Evolutionary conservation across 2,329 filamentous ascomycete species (phyloP).

Genomic region (Whalleya microplaca): DNA sequence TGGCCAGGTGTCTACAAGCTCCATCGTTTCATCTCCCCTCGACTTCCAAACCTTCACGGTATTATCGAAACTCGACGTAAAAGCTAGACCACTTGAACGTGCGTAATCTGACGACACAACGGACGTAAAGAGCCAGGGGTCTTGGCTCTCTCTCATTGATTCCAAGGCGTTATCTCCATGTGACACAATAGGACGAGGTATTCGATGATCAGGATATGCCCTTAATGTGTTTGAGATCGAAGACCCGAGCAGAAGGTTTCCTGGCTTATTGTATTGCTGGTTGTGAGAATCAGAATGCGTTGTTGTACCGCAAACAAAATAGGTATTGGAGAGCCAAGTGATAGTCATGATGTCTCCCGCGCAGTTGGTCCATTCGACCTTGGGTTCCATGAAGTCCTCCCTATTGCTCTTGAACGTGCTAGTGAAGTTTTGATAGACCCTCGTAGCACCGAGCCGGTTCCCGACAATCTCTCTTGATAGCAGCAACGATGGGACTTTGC

Average conservation of each 20-base stretch:
- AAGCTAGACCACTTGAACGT: constrained; percentile 47
- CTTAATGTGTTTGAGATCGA: constrained; percentile 47
- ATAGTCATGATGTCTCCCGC: constrained; percentile 65
- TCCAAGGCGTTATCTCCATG: constrained; percentile 58
- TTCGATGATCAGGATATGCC: constrained; percentile 60
- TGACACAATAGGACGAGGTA: constrained; percentile 56
- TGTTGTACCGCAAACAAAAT: constrained; percentile 64
- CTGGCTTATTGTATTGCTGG: constrained; percentile 68
- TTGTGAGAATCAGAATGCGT: constrained; percentile 66
- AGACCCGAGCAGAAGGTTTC: constrained; percentile 63
- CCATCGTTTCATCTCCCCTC: constrained; percentile 48
- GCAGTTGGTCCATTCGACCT: constrained; percentile 62
- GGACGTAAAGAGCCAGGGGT: constrained; percentile 66
- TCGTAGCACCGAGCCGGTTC: constrained; percentile 46
- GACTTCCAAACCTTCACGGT: constrained; percentile 64
- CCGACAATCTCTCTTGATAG: constrained; percentile 55
- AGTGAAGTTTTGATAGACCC: constrained; percentile 48
- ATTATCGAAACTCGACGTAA: constrained; percentile 64
- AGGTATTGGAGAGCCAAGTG: constrained; percentile 57
- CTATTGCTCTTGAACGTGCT: constrained; percentile 48
- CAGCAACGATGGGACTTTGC: constrained; percentile 46
- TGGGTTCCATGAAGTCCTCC: constrained; percentile 56
- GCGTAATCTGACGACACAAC: constrained; percentile 66
- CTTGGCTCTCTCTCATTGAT: constrained; percentile 62
- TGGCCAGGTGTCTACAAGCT: constrained; percentile 53